A percentile compares a stretch with the other conserved stretches of the same genome.
phyloP scores from a whole-genome alignment of 495 filamentous ascomycete genomes.

The Aspergillus homomorphus region DNA sequence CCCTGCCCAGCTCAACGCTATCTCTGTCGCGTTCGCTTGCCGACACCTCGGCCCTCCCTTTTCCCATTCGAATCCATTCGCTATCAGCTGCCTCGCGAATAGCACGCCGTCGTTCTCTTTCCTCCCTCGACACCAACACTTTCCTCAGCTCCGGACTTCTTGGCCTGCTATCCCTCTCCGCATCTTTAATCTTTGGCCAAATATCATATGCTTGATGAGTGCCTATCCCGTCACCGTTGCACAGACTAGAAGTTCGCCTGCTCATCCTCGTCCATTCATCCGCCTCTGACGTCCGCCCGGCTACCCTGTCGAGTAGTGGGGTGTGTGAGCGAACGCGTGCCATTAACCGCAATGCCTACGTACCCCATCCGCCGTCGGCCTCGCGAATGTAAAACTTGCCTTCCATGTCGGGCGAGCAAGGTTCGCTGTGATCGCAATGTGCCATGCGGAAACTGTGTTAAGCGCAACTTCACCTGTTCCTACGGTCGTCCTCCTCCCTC shows the following conservation, averaged over 20 bases:
- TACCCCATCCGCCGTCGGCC: constrained; percentile 46
- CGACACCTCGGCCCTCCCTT: constrained; percentile 1
- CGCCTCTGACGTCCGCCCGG: constrained; percentile 14
- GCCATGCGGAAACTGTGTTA: constrained; percentile 71
- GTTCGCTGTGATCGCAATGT: constrained; percentile 70
- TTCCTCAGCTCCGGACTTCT: neutral
- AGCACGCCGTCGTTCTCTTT: neutral
- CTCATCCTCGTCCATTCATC: constrained; percentile 1
- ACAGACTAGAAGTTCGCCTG: neutral
- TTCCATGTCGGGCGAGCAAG: constrained; percentile 48
- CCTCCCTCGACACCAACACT: too few species aligned
- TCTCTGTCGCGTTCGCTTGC: constrained; percentile 4
- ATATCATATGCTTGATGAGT: neutral
- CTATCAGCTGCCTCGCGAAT: constrained; percentile 1
- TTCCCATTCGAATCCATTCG: constrained; percentile 1
- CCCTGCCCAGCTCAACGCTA: neutral
- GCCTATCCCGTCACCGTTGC: constrained; percentile 9
- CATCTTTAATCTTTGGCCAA: neutral
- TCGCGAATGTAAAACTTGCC: constrained; percentile 49
- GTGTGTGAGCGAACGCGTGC: constrained; percentile 15
- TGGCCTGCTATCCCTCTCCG: neutral
- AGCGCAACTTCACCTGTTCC: constrained; percentile 65
- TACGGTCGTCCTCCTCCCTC: constrained; percentile 61
- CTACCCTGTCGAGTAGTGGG: constrained; percentile 14
- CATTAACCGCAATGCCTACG: constrained; percentile 28